Evolutionary conservation across 352 stramenopile genomes (phyloP).

Genomic region (Globisporangium echinulatum): DNA sequence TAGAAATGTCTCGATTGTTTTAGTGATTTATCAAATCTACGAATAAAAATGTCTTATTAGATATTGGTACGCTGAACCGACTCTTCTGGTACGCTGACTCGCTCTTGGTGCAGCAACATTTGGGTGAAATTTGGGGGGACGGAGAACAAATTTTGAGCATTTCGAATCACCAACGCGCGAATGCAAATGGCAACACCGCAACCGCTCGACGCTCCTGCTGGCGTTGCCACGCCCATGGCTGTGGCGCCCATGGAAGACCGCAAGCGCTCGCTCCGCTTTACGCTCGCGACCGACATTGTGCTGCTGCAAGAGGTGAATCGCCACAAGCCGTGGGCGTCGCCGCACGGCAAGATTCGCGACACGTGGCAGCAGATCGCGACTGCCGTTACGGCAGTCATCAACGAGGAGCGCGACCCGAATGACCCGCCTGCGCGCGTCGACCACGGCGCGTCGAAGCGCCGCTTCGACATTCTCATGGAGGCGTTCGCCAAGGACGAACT

Average conservation of each 20-base stretch:
- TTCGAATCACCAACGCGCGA: no score
- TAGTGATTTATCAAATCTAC: no score
- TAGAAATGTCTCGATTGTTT: no score
- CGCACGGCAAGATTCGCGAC: slow-evolving; percentile 12
- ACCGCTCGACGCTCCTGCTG: background rate
- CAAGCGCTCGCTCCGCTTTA: slow-evolving; percentile 14
- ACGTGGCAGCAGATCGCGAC: slow-evolving; percentile 13
- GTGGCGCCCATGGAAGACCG: background rate
- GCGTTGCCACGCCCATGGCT: background rate
- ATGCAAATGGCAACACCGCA: background rate
- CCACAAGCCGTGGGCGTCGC: slow-evolving; percentile 8
- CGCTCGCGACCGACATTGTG: slow-evolving; percentile 11
- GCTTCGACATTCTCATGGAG: slow-evolving; percentile 13
- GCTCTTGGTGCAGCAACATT: no score
- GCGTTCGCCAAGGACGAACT: slow-evolving; percentile 13
- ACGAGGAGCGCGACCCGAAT: slow-evolving; percentile 8
- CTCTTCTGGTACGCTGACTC: no score
- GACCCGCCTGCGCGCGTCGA: slow-evolving; percentile 11
- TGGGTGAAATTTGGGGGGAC: no score
- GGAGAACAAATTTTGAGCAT: no score
- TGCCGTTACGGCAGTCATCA: slow-evolving; percentile 7
- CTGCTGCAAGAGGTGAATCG: slow-evolving; percentile 10
- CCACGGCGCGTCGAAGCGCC: slow-evolving; percentile 11
- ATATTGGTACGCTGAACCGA: no score
- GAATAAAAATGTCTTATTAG: no score